phyloP scores from a whole-genome alignment of 2,329 filamentous ascomycete species.

The Ambrosiella cleistominuta region DNA sequence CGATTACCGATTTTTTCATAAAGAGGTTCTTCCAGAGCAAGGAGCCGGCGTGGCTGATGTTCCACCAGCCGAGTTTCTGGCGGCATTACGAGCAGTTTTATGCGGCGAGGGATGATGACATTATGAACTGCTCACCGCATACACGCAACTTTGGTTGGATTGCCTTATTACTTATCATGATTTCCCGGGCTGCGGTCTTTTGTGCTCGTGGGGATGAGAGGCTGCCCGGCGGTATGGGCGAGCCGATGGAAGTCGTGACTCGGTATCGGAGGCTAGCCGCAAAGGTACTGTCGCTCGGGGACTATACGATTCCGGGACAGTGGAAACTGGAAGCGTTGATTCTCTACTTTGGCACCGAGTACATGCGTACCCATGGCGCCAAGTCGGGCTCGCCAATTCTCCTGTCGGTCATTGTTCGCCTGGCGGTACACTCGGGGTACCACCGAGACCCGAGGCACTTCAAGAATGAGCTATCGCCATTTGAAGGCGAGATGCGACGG shows the following conservation, averaged over 20 bases:
- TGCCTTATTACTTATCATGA: constrained; percentile 20
- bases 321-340: constrained; percentile 17
- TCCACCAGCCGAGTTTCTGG: constrained; percentile 18
- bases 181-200: constrained; percentile 18
- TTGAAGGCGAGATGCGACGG: constrained; percentile 35
- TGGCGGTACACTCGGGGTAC: constrained; percentile 39
- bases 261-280: constrained; percentile 16
- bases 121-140: constrained; percentile 9
- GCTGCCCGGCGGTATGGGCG: constrained; percentile 15
- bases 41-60: constrained; percentile 18
- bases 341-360: constrained; percentile 18
- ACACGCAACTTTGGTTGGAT: constrained; percentile 17
- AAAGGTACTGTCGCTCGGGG: constrained; percentile 19
- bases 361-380: constrained; percentile 16
- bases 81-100: constrained; percentile 19
- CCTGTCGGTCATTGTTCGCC: constrained; percentile 16
- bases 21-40: constrained; percentile 18
- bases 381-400: constrained; percentile 18
- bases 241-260: constrained; percentile 14
- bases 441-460: constrained; percentile 38
- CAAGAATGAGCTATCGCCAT: constrained; percentile 25
- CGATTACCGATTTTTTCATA: constrained; percentile 17
- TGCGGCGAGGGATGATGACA: constrained; percentile 10
- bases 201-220: constrained; percentile 15
- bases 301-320: constrained; percentile 18